phyloP scores from a whole-genome alignment of 148 eudicot species.

The Cornus kousa region DNA sequence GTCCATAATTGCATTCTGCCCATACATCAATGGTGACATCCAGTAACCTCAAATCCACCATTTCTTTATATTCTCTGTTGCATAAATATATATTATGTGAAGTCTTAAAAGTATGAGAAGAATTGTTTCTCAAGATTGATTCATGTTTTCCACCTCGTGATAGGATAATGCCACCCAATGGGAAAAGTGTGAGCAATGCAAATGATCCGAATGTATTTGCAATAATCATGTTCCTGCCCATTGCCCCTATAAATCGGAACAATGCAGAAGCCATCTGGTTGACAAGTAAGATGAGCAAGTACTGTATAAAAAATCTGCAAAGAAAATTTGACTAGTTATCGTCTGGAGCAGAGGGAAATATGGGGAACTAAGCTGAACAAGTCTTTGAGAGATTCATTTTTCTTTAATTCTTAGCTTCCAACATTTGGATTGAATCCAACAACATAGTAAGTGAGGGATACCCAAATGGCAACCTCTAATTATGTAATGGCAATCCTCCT shows the following conservation, averaged over 20 bases:
- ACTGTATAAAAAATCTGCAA: slow-evolving; percentile 61
- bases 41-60: too few species aligned
- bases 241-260: slow-evolving; percentile 52
- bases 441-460: slow-evolving; percentile 55
- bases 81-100: background rate
- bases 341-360: too few species aligned
- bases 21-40: too few species aligned
- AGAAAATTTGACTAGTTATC: background rate
- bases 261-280: slow-evolving; percentile 60
- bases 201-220: slow-evolving; percentile 66
- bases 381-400: background rate
- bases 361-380: background rate
- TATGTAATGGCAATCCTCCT: slow-evolving; percentile 61
- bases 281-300: slow-evolving; percentile 45
- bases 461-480: slow-evolving; percentile 48
- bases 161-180: slow-evolving; percentile 64
- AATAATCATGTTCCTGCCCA: slow-evolving; percentile 56
- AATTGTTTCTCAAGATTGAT: background rate
- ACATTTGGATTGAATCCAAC: slow-evolving; percentile 54
- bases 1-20: too few species aligned
- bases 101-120: background rate
- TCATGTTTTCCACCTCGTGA: slow-evolving; percentile 45
- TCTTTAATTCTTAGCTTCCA: slow-evolving; percentile 42
- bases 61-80: too few species aligned
- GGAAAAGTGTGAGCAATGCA: slow-evolving; percentile 41